Evolutionary conservation across 441 rosid genomes (phyloP), one percentile per base, ranked within the genome.

Genomic region (Adansonia grandidieri): DNA sequence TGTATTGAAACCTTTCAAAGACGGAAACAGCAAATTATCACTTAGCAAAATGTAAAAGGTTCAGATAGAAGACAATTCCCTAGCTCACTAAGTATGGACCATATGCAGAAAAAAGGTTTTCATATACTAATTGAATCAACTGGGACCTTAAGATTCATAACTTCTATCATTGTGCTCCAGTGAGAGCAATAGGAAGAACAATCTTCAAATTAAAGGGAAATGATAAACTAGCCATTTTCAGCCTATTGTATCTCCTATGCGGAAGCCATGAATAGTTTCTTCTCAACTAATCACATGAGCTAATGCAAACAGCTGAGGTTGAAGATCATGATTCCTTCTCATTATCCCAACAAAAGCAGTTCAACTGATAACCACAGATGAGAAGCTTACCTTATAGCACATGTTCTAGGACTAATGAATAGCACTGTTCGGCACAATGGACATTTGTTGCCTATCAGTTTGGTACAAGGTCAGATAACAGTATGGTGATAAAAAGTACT

Each of bases 361-460:
- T 14, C 51, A n/a, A 62, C n/a, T 9, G 58, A 80, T 50, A 40
- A 54, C 64, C 1, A 51, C n/a, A 14, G 50, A 20, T 54, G 63
- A 74, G 54, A 13, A 63, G 71, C 88, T 79, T 66, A 94, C 99
- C 97, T 96, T 84, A 96, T 79, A 62, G 98, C 87, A 77, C 96
- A 94, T 76, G 94, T 87, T 86, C 95, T 89, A 56, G 97, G 91
- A 83, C 93, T 92, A 81, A 91, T 87, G 75, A 93, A 96, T 51
- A 96, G 91, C 75, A 96, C 97, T 72, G 91, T 91, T 61, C 97
- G 93, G 82, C 99, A 96, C 81, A 96, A 81, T 79, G 98, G 98
- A 77, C 99, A 96, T 83, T 89, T 96, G 86, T 94, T 93, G 79
- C 98, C 99, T 96, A 81, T 47, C 74, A 76, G 76, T 80, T 71